A percentile compares a stretch with the other conserved stretches of the same genome.
These are phyloP conservation scores for Phytophthora idaei DNA, from an alignment of 352 stramenopile genomes.

Conservation along the genomic window DNA sequence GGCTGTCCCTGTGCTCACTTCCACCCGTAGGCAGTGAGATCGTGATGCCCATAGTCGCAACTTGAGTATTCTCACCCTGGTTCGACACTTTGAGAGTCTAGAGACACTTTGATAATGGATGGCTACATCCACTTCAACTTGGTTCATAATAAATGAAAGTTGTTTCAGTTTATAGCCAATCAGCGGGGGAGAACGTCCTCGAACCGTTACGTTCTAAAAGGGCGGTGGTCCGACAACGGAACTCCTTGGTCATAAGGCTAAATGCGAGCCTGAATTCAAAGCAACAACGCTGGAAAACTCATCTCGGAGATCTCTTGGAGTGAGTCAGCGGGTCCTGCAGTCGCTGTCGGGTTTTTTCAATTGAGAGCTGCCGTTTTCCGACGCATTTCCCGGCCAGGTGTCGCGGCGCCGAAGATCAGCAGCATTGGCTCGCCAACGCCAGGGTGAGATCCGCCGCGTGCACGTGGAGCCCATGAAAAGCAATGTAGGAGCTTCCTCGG, in stretches of 20 bases:
- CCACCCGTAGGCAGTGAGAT: slow-evolving; percentile 29
- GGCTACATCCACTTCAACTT: slow-evolving; percentile 30
- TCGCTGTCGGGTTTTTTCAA: slow-evolving; percentile 22
- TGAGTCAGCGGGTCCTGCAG: slow-evolving; percentile 4
- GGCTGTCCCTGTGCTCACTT: slow-evolving; percentile 37
- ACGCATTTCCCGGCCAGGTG: background rate
- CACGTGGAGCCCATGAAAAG: slow-evolving; percentile 24
- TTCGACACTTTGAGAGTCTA: too few relatives aligned
- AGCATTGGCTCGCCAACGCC: slow-evolving; percentile 17
- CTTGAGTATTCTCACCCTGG: background rate
- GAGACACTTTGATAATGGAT: background rate
- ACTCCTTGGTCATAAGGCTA: slow-evolving; percentile 6
- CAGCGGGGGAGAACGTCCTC: background rate
- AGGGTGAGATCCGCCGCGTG: slow-evolving; percentile 19
- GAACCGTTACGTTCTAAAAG: slow-evolving; percentile 17
- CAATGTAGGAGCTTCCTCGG: slow-evolving; percentile 19
- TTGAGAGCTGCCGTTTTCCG: slow-evolving; percentile 9
- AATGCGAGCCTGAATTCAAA: slow-evolving; percentile 4
- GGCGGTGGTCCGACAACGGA: background rate
- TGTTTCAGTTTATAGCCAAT: slow-evolving; percentile 13
- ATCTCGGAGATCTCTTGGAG: slow-evolving; percentile 10
- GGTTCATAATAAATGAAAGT: background rate
- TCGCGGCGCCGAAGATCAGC: slow-evolving; percentile 8
- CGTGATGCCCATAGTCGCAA: slow-evolving; percentile 28
- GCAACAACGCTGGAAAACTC: slow-evolving; percentile 2